Conservation (phyloP, 2,329 filamentous ascomycete genomes). For the Colletotrichum musae region DNA sequence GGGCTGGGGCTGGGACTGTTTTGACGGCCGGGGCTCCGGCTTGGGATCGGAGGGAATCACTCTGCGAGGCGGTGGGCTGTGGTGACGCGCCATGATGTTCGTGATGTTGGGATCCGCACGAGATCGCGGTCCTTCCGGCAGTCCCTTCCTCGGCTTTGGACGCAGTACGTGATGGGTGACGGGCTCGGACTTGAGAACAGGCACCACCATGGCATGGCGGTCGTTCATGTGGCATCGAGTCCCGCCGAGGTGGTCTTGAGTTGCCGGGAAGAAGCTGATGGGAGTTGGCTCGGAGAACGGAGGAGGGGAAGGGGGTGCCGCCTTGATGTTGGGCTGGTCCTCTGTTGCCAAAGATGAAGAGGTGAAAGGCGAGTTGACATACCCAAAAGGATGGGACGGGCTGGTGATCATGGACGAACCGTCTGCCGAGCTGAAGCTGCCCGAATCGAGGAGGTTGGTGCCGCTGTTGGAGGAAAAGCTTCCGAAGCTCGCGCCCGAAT, state of each 20-base stretch:
- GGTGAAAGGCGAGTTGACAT: constrained; percentile 25
- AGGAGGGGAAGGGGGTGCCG: constrained; percentile 17
- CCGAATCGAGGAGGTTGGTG: constrained; percentile 27
- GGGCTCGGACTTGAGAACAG: constrained; percentile 12
- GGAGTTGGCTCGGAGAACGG: constrained; percentile 34
- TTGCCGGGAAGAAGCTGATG: constrained; percentile 21
- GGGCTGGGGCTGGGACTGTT: constrained; percentile 22
- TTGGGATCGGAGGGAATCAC: neutral
- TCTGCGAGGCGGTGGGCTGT: constrained; percentile 8
- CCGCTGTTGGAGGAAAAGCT: constrained; percentile 39
- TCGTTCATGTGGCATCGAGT: constrained; percentile 13
- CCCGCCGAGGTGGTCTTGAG: constrained; percentile 17
- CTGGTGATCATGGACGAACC: constrained; percentile 18
- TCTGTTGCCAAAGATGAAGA: constrained; percentile 26
- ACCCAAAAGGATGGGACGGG: constrained; percentile 29
- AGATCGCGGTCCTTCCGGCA: constrained; percentile 34
- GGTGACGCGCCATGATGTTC: neutral
- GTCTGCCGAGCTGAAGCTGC: constrained; percentile 29
- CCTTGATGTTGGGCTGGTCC: constrained; percentile 18
- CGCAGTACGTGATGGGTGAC: neutral
- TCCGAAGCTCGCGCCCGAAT: constrained; percentile 28
- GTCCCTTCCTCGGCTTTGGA: constrained; percentile 31
- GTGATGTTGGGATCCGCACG: neutral
- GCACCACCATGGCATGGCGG: neutral
- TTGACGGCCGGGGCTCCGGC: constrained; percentile 22